Evolutionary conservation across 2,329 filamentous ascomycete genomes (phyloP).

Genomic region (Talaromyces sp.): DNA sequence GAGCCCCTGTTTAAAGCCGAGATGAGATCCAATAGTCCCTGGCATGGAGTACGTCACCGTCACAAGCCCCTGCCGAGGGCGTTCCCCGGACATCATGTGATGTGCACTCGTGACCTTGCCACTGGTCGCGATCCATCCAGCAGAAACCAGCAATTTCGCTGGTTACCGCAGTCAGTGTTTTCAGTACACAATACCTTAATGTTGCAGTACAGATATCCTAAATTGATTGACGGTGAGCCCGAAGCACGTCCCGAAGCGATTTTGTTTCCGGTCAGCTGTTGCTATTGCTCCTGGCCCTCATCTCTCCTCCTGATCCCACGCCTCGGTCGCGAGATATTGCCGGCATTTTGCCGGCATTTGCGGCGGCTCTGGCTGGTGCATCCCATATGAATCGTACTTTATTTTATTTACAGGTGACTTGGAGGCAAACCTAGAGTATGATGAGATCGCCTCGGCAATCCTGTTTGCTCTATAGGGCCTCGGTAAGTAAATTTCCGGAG

Average conservation of each 20-base stretch:
- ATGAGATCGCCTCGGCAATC: background rate
- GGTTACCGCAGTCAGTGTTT: slow-evolving; percentile 1
- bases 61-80: slow-evolving; percentile 19
- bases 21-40: background rate
- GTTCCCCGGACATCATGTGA: slow-evolving; percentile 21
- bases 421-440: background rate
- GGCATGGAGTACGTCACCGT: slow-evolving; percentile 13
- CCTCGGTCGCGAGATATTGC: slow-evolving; percentile 1
- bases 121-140: slow-evolving; percentile 3
- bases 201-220: background rate
- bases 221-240: background rate
- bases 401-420: background rate
- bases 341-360: slow-evolving; percentile 4
- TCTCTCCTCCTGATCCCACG: slow-evolving; percentile 19
- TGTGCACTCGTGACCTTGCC: slow-evolving; percentile 20
- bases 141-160: background rate
- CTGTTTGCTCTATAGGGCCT: background rate
- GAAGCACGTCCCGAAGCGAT: slow-evolving; percentile 1
- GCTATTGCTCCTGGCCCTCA: background rate
- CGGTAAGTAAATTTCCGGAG: background rate
- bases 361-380: slow-evolving; percentile 9
- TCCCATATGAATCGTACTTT: background rate
- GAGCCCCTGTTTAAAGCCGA: background rate
- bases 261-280: slow-evolving; percentile 8
- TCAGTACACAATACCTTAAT: background rate